Evolutionary conservation across 1,284 basidiomycete species (phyloP).

Genomic region (Sanghuangporus baumii): DNA sequence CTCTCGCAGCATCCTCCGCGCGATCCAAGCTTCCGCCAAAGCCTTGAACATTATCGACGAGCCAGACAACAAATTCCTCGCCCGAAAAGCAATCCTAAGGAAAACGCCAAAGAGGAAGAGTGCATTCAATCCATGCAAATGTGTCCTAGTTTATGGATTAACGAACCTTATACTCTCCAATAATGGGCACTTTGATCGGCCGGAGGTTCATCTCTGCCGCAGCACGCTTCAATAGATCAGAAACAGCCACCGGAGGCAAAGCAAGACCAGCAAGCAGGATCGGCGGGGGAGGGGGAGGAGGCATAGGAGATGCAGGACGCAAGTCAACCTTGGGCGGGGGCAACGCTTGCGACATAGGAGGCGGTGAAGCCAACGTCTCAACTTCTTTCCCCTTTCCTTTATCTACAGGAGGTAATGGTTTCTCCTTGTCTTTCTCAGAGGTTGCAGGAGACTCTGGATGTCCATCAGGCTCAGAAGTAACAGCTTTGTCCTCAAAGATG

Average conservation of each 20-base stretch:
- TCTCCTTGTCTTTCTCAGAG: slow-evolving; percentile 36
- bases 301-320: slow-evolving; percentile 32
- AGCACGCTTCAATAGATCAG: slow-evolving; percentile 61
- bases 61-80: slow-evolving; percentile 74
- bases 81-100: slow-evolving; percentile 68
- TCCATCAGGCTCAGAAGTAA: slow-evolving; percentile 12
- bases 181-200: slow-evolving; percentile 67
- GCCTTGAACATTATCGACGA: slow-evolving; percentile 62
- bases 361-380: slow-evolving; percentile 51
- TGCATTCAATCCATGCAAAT: not conserved
- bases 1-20: slow-evolving; percentile 74
- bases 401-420: slow-evolving; percentile 49
- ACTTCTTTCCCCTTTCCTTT: slow-evolving; percentile 74
- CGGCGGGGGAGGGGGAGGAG: slow-evolving; percentile 39
- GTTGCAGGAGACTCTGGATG: not conserved
- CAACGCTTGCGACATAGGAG: slow-evolving; percentile 51
- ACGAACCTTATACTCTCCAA: slow-evolving; percentile 71
- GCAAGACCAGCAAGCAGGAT: slow-evolving; percentile 72
- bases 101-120: not conserved
- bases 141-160: not conserved
- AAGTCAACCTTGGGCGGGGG: slow-evolving; percentile 34
- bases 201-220: slow-evolving; percentile 57
- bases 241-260: slow-evolving; percentile 57
- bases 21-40: slow-evolving; percentile 70
- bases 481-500: slow-evolving; percentile 27